Evolutionary conservation across 1,284 basidiomycete genomes (phyloP).

Genomic region (Cryptococcus floricola): DNA sequence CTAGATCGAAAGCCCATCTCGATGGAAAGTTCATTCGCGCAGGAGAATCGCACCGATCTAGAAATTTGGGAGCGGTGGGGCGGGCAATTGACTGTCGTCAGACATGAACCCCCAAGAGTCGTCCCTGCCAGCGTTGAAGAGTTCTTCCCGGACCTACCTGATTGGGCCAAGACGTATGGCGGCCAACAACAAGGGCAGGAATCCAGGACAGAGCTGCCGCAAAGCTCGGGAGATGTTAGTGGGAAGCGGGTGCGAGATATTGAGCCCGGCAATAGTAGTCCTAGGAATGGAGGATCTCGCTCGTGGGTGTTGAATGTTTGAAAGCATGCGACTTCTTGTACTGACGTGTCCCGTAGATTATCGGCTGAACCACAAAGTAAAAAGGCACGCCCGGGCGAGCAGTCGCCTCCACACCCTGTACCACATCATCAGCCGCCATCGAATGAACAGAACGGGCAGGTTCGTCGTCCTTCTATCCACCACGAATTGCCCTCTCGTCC

Average conservation of each 20-base stretch:
- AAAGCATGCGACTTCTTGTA: too few species aligned
- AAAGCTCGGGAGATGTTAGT: neutral
- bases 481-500: slow-evolving; percentile 10
- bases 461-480: neutral
- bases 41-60: slow-evolving; percentile 30
- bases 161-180: slow-evolving; percentile 26
- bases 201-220: neutral
- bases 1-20: slow-evolving; percentile 27
- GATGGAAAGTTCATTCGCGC: slow-evolving; percentile 31
- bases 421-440: too few species aligned
- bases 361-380: too few species aligned
- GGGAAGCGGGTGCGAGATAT: slow-evolving; percentile 6
- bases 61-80: slow-evolving; percentile 38
- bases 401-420: too few species aligned
- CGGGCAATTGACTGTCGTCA: slow-evolving; percentile 36
- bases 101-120: slow-evolving; percentile 34
- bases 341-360: too few species aligned
- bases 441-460: neutral
- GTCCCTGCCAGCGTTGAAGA: slow-evolving; percentile 32
- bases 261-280: slow-evolving; percentile 9
- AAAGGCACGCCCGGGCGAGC: too few species aligned
- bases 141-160: slow-evolving; percentile 37
- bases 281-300: slow-evolving; percentile 5
- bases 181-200: slow-evolving; percentile 1
- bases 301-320: too few species aligned